Evolutionary conservation across 1,284 basidiomycete genomes (phyloP), one percentile per base, ranked within the genome.

Genomic region (Moesziomyces sp.): DNA sequence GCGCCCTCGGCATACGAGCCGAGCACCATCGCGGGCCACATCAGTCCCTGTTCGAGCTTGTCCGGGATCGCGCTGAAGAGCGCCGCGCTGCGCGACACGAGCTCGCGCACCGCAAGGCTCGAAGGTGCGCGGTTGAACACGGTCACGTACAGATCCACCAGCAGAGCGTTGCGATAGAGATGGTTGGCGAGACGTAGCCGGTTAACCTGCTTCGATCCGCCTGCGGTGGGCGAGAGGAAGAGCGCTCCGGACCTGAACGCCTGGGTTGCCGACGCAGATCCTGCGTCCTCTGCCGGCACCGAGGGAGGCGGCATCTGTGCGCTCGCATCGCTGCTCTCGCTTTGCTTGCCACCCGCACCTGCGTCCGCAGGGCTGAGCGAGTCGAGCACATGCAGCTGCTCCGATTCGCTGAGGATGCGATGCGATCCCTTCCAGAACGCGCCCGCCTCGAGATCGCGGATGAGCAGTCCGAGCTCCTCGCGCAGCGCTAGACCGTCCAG

Each of bases 121-220:
- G 56, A 49, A 8, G 70, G 28, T 0, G 59, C 33, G 21, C 64
- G 59, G 47, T 73, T 64, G 58, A 73, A 73, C 30, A 73, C 64
- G 14, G 52, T 59, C 30, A 73, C 55, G 50, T 73, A 73, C 28
- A 73, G 43, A 19, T 73, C 70, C 26, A 67, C 60, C 21, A 73
- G 48, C 40, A 73, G 45, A 5, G 70, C 64, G 33, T 67, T 73
- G 60, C 70, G 70, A 47, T 58, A 73, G 19, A 73, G 60, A 8
- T 67, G 70, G 21, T 73, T 67, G 48, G 47, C 64, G 7, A 73
- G 64, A 9, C 70, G 63, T 5, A 73, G 52, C 14, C 70, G 70
- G 44, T 73, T 67, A 19, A 72, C 69, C n/a, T 46, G 58, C 45
- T 62, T 64, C 30, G 48, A 46, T 40, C 57, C 52, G 35, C 59